Percentiles rank a stretch among this genome's conserved stretches.
phyloP scores from a whole-genome alignment of 2,329 filamentous ascomycete species.

The Claviceps arundinis region DNA sequence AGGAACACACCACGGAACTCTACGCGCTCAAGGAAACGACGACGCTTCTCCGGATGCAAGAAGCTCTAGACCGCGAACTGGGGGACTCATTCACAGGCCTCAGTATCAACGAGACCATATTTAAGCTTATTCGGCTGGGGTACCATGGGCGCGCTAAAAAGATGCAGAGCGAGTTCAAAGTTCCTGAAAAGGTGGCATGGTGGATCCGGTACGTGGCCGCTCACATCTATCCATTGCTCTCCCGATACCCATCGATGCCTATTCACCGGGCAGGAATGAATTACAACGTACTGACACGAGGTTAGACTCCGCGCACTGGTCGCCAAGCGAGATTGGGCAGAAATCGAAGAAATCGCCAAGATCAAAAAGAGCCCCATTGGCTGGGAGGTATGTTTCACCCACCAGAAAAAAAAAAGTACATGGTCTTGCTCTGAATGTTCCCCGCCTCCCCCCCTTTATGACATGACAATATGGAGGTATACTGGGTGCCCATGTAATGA shows the following conservation, averaged over 20 bases:
- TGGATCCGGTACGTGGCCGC: constrained; percentile 50
- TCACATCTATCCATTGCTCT: background rate
- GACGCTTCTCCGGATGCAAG: constrained; percentile 72
- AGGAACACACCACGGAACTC: constrained; percentile 63
- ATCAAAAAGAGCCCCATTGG: constrained; percentile 81
- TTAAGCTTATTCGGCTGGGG: constrained; percentile 69
- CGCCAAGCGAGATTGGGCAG: constrained; percentile 79
- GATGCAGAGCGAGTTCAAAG: constrained; percentile 82
- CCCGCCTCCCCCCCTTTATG: background rate
- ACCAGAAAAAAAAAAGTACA: background rate
- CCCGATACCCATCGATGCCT: too few relatives aligned
- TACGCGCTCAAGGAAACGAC: constrained; percentile 67
- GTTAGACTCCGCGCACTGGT: constrained; percentile 70
- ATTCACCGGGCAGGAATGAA: too few relatives aligned
- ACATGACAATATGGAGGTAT: background rate
- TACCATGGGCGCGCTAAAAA: constrained; percentile 78
- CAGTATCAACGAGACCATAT: constrained; percentile 82
- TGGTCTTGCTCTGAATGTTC: background rate
- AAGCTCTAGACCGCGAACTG: constrained; percentile 73
- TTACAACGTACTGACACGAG: background rate
- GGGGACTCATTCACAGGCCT: constrained; percentile 66
- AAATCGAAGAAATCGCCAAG: constrained; percentile 74
- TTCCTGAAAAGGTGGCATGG: constrained; percentile 80
- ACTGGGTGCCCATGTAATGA: background rate
- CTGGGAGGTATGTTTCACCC: constrained; percentile 62